phyloP scores from a whole-genome alignment of 306 rosid genomes.

The Cucumis melo region DNA sequence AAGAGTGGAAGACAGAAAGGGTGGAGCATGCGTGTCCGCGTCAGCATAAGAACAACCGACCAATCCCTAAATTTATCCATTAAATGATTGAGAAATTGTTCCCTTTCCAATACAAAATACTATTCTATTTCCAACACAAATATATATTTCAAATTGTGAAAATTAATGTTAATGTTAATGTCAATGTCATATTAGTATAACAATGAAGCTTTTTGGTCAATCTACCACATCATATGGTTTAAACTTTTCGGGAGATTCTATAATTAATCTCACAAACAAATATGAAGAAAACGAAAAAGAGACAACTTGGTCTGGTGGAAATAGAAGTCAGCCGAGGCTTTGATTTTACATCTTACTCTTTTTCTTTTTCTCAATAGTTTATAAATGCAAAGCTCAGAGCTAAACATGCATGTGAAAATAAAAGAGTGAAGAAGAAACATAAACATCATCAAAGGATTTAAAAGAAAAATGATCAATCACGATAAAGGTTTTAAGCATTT shows the following conservation, averaged over 20 bases:
- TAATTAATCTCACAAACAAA: background rate
- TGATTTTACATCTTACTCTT: background rate
- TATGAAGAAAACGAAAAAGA: background rate
- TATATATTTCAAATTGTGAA: background rate
- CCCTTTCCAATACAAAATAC: background rate
- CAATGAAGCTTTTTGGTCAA: background rate
- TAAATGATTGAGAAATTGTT: conserved; percentile 1
- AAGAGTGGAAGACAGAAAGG: background rate
- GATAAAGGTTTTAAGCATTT: no score
- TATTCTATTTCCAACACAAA: background rate
- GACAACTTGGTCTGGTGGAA: background rate
- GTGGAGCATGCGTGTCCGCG: conserved; percentile 5
- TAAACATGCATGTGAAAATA: no score
- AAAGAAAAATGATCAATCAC: no score
- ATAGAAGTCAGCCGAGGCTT: background rate
- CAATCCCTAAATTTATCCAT: conserved; percentile 11
- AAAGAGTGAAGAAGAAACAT: background rate
- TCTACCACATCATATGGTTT: background rate
- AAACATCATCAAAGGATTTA: background rate
- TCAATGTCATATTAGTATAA: background rate
- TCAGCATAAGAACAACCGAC: conserved; percentile 14
- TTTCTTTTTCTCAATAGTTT: background rate
- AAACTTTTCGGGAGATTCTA: background rate
- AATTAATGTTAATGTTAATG: background rate
- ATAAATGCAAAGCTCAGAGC: no score